A percentile compares a stretch with the other conserved stretches of the same genome.
Conservation (phyloP, 176 grass and related monocot genomes). For the Aegilops speltoides region DNA sequence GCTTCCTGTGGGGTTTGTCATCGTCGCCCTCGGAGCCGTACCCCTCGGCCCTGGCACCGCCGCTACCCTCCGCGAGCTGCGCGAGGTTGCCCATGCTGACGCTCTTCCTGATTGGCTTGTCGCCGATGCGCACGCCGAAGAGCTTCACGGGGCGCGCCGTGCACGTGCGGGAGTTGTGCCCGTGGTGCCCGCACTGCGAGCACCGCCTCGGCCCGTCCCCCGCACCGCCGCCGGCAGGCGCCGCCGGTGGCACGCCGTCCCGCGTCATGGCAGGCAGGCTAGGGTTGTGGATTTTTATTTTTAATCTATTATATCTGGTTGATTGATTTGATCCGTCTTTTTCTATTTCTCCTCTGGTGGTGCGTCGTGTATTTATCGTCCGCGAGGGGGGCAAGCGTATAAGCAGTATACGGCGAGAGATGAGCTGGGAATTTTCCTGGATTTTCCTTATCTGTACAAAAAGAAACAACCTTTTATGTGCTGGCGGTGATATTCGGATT, state of each 20-base stretch:
- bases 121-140: constrained; percentile 70
- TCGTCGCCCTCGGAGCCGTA: constrained; percentile 58
- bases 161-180: constrained; percentile 70
- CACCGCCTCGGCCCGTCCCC: constrained; percentile 48
- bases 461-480: neutral
- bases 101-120: constrained; percentile 50
- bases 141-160: constrained; percentile 55
- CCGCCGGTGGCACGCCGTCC: constrained; percentile 25
- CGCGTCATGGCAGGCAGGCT: constrained; percentile 39
- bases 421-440: constrained; percentile 27
- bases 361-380: constrained; percentile 29
- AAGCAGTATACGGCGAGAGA: neutral
- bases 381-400: neutral
- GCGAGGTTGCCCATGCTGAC: constrained; percentile 61
- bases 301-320: neutral
- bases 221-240: neutral
- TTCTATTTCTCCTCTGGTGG: neutral
- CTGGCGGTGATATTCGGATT: constrained; percentile 28
- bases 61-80: constrained; percentile 28
- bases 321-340: constrained; percentile 1
- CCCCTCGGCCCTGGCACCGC: constrained; percentile 43
- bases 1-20: constrained; percentile 31
- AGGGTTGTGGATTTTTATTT: constrained; percentile 41
- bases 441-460: neutral
- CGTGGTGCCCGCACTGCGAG: constrained; percentile 58